Evolutionary conservation across 306 rosid species (phyloP).

Genomic region (Phaseolus lunatus): DNA sequence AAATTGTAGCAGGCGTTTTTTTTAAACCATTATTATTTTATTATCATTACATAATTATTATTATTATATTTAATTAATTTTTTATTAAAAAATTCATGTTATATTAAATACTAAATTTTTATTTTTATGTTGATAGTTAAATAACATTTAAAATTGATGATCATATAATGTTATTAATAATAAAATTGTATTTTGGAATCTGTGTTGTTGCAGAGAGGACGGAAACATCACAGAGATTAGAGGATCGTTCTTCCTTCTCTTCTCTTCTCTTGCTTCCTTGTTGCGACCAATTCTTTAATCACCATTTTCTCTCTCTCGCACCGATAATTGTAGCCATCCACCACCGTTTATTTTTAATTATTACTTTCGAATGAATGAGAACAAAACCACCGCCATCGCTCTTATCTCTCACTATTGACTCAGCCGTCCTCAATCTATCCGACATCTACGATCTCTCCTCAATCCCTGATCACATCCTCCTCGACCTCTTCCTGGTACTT

Average conservation of each 20-base stretch:
- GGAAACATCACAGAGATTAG: slow-evolving; percentile 38
- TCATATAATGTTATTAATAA: too few relatives aligned
- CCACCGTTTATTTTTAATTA: neutral
- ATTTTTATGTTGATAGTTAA: too few relatives aligned
- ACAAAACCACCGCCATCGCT: slow-evolving; percentile 87
- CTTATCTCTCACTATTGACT: slow-evolving; percentile 82
- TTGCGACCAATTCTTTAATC: slow-evolving; percentile 45
- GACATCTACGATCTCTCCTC: slow-evolving; percentile 85
- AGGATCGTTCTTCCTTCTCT: slow-evolving; percentile 21
- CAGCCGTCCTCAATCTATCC: slow-evolving; percentile 82
- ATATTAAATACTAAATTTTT: too few relatives aligned
- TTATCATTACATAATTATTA: too few relatives aligned
- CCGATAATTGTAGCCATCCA: neutral
- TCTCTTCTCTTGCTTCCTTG: too few relatives aligned
- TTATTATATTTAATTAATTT: too few relatives aligned
- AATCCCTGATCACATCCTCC: slow-evolving; percentile 91
- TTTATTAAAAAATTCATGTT: too few relatives aligned
- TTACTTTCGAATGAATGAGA: slow-evolving; percentile 53
- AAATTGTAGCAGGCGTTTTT: neutral
- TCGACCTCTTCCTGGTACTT: slow-evolving; percentile 75
- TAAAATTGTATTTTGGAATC: too few relatives aligned
- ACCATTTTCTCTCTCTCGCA: neutral
- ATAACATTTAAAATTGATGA: too few relatives aligned
- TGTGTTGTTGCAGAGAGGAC: slow-evolving; percentile 25
- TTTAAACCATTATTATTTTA: neutral